Evolutionary conservation across 768 basidiomycete genomes (phyloP), one percentile per base, ranked within the genome.

Genomic region (Amanita brunnescens): DNA sequence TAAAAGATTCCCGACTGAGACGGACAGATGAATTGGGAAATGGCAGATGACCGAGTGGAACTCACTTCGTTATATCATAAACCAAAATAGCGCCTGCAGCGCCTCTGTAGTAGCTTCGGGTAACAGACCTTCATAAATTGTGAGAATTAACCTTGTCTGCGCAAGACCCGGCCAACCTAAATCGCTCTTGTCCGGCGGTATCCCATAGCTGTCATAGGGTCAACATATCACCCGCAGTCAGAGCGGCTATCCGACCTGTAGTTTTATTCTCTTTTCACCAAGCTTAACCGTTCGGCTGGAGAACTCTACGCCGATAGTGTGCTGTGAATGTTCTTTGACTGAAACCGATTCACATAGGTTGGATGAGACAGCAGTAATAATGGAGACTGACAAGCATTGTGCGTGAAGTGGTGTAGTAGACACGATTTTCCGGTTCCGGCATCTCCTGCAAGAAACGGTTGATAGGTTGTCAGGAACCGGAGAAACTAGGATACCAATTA

Each of bases 241-340:
- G 53, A 49, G 33, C 52, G 35, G 48, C 47, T 43, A 12, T 60
- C 78, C 56, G 41, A 92, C 93, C 81, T 97, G 95, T 34, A 97
- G 77, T 67, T 96, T 97, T 58, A 96, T 91, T 57, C 87, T 80
- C 70, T 92, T 91, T 74, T 96, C 93, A 47, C 90, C 94, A 20
- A 98, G 76, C 61, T 86, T 87, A 54, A 99, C 81, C 0, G 92
- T 93, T 58, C 93, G 76, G 63, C 92, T 95, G 14, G 92, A 92
- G 64, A 99, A 98, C 63, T 98, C 96, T 24, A 99, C 96, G 8
- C 95, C 96, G 53, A 99, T 98, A 12, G 96, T 98, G 66, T 98
- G 96, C 69, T 94, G 89, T 5, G 92, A 92, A 67, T 95, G 87
- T 58, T 91, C 86, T 70, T 93, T 95, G 77, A 94, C 93, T 96